Evolutionary conservation across 441 rosid genomes (phyloP), one percentile per base, ranked within the genome.

Genomic region (Gossypium trilobum): DNA sequence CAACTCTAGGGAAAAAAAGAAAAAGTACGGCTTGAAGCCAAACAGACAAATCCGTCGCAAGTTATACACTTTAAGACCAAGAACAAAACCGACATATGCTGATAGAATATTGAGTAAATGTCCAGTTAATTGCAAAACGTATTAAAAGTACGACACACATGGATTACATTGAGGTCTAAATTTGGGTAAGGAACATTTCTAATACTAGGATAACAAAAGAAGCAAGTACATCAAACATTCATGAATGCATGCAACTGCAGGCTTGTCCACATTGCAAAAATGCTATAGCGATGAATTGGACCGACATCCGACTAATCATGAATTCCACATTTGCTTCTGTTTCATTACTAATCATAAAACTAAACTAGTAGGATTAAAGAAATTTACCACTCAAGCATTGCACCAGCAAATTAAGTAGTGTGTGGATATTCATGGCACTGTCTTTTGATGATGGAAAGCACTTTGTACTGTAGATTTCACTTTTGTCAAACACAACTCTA

Each of bases 391-490:
- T 67, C 48, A 14, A 58, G 48, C 25, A 27, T 23, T 60, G 64
- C 31, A 54, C 52, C 13, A 52, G 61, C 8, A 50, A 11, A 48
- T 48, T 48, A 42, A 59, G 65, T n/a, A 72, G 69, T 36, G 56
- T 11, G 52, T 31, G 44, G 16, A 39, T 42, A 19, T 42, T 20
- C 54, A 42, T 64, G 22, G 20, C 69, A 42, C 19, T 0, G 66
- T 33, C 19, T 16, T 62, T 62, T 33, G 7, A 62, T 17, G 50
- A 44, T 42, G 29, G 44, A 70, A n/a, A 44, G 60, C 51, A 72
- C 78, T 75, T 77, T 73, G 61, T 7, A 74, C 82, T 75, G 78
- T 82, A 61, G 78, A 80, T 76, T 75, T 71, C 51, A 71, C 68
- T 77, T 70, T 66, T 61, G 58, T 58, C 67, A 77, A 75, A 65